Evolutionary conservation across 345 rosid genomes (phyloP), one percentile per base, ranked within the genome.

Genomic region (Syzygium aromaticum): DNA sequence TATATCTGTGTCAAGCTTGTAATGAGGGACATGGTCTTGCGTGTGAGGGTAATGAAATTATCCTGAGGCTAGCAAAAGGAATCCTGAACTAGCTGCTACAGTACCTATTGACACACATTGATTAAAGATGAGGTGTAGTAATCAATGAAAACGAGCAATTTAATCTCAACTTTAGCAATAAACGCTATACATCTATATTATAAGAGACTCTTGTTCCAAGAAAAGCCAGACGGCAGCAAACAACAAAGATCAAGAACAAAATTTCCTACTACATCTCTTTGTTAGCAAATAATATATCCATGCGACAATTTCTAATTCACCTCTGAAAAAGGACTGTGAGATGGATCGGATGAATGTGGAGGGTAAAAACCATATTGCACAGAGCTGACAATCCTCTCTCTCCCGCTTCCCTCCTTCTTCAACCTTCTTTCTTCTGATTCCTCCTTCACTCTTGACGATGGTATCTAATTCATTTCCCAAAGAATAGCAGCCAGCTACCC

Each of bases 401-500:
- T 94, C 85, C 91, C 88, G n/a, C 90, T 91, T n/a, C 56, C 89
- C 91, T 93, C 96, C 86, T 92, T 92, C 92, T 88, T 91, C 86
- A 87, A 54, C 87, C 90, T 93, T 87, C 91, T 92, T 88, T 93
- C 95, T 38, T 88, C 91, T 4, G 56, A 88, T 86, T 78, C 87
- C 52, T 92, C 95, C 87, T 87, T 91, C 88, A 88, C 87, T 77
- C 92, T 90, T 10, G 96, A 94, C 11, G 95, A 95, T 86, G 98
- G 98, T 90, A 95, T 94, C 94, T 94, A 96, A 85, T 98, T 98
- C 98, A 98, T 94, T 92, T 96, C 99, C 97, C 99, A 98, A 84
- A 95, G 89, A 30, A 98, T 96, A 7, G 99, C 99, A 27, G 98
- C 99, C 86, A 96, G 92, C 90, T 95, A 95, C 93, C 97, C 92